Evolutionary conservation across 1,139 yeast species (phyloP).

Genomic region (Hyphopichia wangnamkhiaoensis): DNA sequence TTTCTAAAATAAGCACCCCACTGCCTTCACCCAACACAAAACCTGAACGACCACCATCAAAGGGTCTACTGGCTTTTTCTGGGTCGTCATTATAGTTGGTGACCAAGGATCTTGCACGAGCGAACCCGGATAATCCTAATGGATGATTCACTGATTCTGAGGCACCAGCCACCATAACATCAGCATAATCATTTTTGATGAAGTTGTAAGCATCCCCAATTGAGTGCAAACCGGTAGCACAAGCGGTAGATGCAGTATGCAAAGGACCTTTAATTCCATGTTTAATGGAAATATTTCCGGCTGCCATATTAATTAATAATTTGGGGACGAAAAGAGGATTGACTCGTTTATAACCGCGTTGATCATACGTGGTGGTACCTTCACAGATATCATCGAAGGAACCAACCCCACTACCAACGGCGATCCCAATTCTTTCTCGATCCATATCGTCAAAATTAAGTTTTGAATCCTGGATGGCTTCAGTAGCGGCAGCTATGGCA

Average conservation of each 20-base stretch:
- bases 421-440: constrained; percentile 57
- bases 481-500: constrained; percentile 73
- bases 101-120: constrained; percentile 81
- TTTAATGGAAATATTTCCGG: constrained; percentile 83
- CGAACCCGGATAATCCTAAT: constrained; percentile 84
- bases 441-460: constrained; percentile 44
- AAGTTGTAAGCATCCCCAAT: constrained; percentile 91
- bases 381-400: constrained; percentile 75
- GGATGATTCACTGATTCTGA: constrained; percentile 90
- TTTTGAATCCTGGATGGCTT: constrained; percentile 71
- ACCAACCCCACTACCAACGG: constrained; percentile 93
- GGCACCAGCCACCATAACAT: constrained; percentile 91
- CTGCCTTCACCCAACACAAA: constrained; percentile 95
- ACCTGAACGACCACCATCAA: constrained; percentile 76
- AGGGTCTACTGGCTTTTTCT: constrained; percentile 76
- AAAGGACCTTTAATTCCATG: constrained; percentile 81
- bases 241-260: constrained; percentile 89
- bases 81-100: constrained; percentile 66
- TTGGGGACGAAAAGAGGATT: constrained; percentile 88
- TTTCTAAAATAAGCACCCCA: constrained; percentile 78
- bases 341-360: constrained; percentile 66
- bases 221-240: constrained; percentile 94
- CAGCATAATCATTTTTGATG: constrained; percentile 76
- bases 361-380: constrained; percentile 51
- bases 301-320: constrained; percentile 88